Conservation (phyloP, 108 stramenopile genomes). For the Chaetoceros tenuissimus region DNA sequence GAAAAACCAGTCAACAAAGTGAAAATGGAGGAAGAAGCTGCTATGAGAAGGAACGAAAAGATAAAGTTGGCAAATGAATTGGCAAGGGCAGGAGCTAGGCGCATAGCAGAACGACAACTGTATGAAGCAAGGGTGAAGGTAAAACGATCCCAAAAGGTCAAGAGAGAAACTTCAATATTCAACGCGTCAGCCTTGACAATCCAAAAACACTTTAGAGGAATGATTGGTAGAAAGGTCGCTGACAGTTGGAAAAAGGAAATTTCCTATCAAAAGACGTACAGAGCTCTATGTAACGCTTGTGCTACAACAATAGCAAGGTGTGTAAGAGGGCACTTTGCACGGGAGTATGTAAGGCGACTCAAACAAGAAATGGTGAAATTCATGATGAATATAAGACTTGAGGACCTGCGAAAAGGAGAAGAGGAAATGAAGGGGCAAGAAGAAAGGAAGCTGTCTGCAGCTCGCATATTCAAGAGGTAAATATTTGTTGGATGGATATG, state of each 20-base stretch:
- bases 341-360: no score
- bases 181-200: slow-evolving; percentile 11
- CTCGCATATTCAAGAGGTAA: no score
- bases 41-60: neutral
- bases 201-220: slow-evolving; percentile 20
- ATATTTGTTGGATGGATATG: no score
- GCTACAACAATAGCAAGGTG: slow-evolving; percentile 16
- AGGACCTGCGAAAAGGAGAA: no score
- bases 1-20: no score
- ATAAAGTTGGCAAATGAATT: slow-evolving; percentile 1
- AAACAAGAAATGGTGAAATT: neutral
- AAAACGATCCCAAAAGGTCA: neutral
- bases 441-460: no score
- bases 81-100: slow-evolving; percentile 9
- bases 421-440: no score
- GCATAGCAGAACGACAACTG: slow-evolving; percentile 1
- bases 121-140: neutral
- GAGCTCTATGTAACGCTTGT: slow-evolving; percentile 12
- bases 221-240: slow-evolving; percentile 16
- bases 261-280: neutral
- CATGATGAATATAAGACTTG: no score
- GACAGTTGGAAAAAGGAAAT: neutral
- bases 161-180: no score
- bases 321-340: slow-evolving; percentile 20
- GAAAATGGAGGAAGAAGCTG: neutral